Evolutionary conservation across 83 land plant species (phyloP).

Genomic region (Isoetes engelmannii): DNA sequence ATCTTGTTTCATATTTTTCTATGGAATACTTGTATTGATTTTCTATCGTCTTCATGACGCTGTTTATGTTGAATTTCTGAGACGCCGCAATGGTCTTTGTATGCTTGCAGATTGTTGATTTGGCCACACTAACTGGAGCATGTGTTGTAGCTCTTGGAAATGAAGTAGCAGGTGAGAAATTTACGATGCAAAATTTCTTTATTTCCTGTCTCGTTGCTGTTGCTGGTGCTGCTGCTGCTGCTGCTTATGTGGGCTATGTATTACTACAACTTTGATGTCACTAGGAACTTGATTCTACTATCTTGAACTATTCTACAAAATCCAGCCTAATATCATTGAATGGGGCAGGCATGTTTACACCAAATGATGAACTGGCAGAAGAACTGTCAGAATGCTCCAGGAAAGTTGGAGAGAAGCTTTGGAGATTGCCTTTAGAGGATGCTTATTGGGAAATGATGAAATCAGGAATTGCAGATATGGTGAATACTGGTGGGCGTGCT

Average conservation of each 20-base stretch:
- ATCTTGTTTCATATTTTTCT: too few species aligned
- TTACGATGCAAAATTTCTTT: not conserved
- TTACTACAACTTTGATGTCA: too few species aligned
- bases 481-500: slow-evolving; percentile 87
- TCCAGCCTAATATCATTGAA: too few species aligned
- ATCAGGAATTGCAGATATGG: slow-evolving; percentile 97
- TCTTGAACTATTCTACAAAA: too few species aligned
- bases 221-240: too few species aligned
- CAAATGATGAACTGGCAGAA: slow-evolving; percentile 82
- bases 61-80: too few species aligned
- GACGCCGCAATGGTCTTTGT: not conserved
- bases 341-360: slow-evolving; percentile 69
- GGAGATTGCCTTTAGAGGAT: slow-evolving; percentile 98
- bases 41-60: too few species aligned
- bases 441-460: slow-evolving; percentile 98
- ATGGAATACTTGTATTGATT: too few species aligned
- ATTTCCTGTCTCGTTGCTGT: too few species aligned
- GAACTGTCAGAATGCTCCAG: slow-evolving; percentile 70
- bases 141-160: slow-evolving; percentile 89
- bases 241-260: too few species aligned
- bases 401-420: slow-evolving; percentile 76
- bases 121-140: slow-evolving; percentile 97
- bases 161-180: slow-evolving; percentile 68
- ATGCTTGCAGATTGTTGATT: slow-evolving; percentile 64
- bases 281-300: too few species aligned